Conservation (phyloP, 1,284 basidiomycete genomes). For the Fomes fomentarius region DNA sequence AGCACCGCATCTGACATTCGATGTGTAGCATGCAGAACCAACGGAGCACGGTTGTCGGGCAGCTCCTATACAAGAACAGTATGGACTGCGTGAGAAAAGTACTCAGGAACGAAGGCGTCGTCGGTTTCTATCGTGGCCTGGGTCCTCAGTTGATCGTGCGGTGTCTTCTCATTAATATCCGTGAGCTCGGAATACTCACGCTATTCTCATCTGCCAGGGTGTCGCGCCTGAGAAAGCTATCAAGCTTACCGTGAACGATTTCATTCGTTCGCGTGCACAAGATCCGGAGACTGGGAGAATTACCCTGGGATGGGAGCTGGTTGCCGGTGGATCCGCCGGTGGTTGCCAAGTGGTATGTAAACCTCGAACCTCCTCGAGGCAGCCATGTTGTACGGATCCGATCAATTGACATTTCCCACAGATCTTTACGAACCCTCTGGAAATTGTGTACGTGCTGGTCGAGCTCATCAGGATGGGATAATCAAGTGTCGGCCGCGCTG, state of each 20-base stretch:
- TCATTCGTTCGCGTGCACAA: constrained; percentile 82
- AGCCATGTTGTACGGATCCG: constrained; percentile 4
- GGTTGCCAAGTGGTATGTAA: constrained; percentile 97
- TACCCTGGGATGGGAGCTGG: constrained; percentile 82
- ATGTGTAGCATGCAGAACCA: constrained; percentile 92
- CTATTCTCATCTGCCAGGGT: constrained; percentile 80
- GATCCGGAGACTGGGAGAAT: constrained; percentile 97
- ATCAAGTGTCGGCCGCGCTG: not conserved
- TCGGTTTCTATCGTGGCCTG: constrained; percentile 96
- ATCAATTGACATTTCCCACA: constrained; percentile 35
- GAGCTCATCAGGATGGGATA: not conserved
- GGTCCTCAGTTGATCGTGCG: constrained; percentile 91
- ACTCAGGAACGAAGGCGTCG: constrained; percentile 90
- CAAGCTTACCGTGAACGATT: constrained; percentile 95
- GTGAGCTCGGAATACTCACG: constrained; percentile 32
- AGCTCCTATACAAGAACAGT: constrained; percentile 93
- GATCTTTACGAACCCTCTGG: constrained; percentile 96
- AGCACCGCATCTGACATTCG: constrained; percentile 1
- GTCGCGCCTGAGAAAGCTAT: constrained; percentile 99
- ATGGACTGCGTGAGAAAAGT: constrained; percentile 95
- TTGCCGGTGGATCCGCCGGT: constrained; percentile 93
- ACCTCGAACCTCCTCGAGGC: not conserved
- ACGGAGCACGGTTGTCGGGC: constrained; percentile 91
- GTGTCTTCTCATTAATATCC: constrained; percentile 5
- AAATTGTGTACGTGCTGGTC: constrained; percentile 74